These are phyloP conservation scores for Zizania palustris DNA, from an alignment of 202 grass and related monocot species.

Conservation along the genomic window DNA sequence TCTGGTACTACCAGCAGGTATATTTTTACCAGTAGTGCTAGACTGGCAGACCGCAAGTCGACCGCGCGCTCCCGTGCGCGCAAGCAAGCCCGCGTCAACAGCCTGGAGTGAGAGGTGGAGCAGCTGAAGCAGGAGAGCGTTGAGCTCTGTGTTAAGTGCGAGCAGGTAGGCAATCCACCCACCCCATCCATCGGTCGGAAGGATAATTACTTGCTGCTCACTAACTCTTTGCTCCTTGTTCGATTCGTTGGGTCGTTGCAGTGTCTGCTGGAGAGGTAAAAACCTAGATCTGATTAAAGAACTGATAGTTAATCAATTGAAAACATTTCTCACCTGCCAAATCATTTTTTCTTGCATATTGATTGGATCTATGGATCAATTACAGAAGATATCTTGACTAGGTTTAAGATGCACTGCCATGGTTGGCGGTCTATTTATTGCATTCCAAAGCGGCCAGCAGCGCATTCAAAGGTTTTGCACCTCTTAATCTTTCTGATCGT, in stretches of 20 bases:
- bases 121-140: conserved; percentile 48
- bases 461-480: too few relatives aligned
- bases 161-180: conserved; percentile 44
- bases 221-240: not conserved
- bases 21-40: not conserved
- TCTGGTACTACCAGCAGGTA: conserved; percentile 89
- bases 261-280: too few relatives aligned
- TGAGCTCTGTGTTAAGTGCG: conserved; percentile 45
- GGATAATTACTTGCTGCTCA: too few relatives aligned
- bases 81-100: conserved; percentile 54
- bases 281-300: not conserved
- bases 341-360: conserved; percentile 50
- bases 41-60: conserved; percentile 44
- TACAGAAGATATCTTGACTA: conserved; percentile 82
- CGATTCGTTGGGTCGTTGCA: not conserved
- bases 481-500: too few relatives aligned
- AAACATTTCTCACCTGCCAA: conserved; percentile 12
- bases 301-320: not conserved
- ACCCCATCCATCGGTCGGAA: too few relatives aligned
- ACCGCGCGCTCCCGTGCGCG: conserved; percentile 59
- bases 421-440: conserved; percentile 88
- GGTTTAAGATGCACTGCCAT: conserved; percentile 89
- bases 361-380: conserved; percentile 88
- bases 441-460: conserved; percentile 59
- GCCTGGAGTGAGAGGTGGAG: conserved; percentile 52